Base-by-base conservation (phyloP, 75 land plant species). In the Gnetum montanum region DNA sequence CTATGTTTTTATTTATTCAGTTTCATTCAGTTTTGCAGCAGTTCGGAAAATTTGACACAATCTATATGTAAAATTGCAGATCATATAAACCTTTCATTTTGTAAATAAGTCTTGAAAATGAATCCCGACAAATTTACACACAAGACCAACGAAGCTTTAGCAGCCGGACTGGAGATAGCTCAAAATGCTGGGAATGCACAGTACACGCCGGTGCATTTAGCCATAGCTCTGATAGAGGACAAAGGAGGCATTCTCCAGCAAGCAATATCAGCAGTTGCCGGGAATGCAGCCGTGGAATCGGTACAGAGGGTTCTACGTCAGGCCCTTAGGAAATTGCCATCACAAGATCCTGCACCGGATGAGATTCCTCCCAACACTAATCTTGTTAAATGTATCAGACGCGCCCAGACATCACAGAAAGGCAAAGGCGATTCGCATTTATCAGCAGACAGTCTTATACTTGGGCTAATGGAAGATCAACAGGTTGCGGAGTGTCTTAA, bases 321-420 rank as follows among this genome's bases (percentile, higher is more conserved):
- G 41, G 66, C 71, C 24, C 43, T 95, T 46, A 86, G 73, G 64
- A 90, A 85, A 49, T 27, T 95, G 25, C 92, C 97, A 6, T 86
- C 85, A 23, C 99, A 95, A 61, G 43, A 54, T 4, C 99, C 99
- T 23, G 64, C 96, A 11, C 99, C 99, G 0, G 96, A 94, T 43
- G 83, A 87, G 34, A 64, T 83, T 24, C 97, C 92, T 11, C 81
- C 85, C 0, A 85, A 80, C 62, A 80, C 75, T 31, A 59, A 85
- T 2, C 71, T 95, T 6, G 68, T 90, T 27, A 95, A 95, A 60
- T 73, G 51, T 38, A 76, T 90, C 43, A 71, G 96, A 18, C 68
- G 82, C 20, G 97, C 88, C 0, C 99, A 90, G 35, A 70, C 86
- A 5, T 52, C 75, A 1, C 99, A 95, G 67, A 95, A 86, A 43